phyloP scores from a whole-genome alignment of 768 basidiomycete species.

The Mycena haematopus region DNA sequence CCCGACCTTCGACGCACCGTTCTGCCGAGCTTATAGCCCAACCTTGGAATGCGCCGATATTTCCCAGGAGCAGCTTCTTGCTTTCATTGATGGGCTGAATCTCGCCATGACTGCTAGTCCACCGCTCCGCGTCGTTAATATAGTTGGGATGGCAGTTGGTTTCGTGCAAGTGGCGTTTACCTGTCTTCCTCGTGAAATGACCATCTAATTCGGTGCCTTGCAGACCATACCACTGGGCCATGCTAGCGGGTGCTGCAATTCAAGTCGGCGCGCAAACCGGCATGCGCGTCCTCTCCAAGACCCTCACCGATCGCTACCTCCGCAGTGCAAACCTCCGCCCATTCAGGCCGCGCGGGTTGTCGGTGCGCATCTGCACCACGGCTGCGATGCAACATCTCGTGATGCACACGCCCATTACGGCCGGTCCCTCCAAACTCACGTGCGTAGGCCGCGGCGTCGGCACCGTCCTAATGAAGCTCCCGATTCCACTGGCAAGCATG shows the following conservation, averaged over 20 bases:
- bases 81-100: constrained; percentile 35
- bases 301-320: constrained; percentile 35
- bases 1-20: constrained; percentile 30
- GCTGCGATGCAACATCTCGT: constrained; percentile 33
- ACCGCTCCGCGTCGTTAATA: constrained; percentile 33
- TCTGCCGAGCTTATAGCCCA: constrained; percentile 32
- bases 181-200: background rate
- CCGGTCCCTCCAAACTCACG: constrained; percentile 18
- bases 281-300: constrained; percentile 34
- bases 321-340: constrained; percentile 32
- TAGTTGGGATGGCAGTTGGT: constrained; percentile 32
- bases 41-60: constrained; percentile 28
- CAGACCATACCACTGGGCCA: constrained; percentile 36
- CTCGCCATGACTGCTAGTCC: constrained; percentile 36
- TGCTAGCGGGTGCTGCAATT: constrained; percentile 29
- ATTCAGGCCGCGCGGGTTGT: constrained; percentile 35
- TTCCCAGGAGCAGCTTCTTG: constrained; percentile 30
- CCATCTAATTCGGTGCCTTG: background rate
- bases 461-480: constrained; percentile 24
- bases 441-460: constrained; percentile 31
- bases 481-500: constrained; percentile 22
- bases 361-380: constrained; percentile 34
- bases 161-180: constrained; percentile 31
- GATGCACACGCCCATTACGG: constrained; percentile 18
- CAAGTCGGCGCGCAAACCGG: constrained; percentile 29